Base-by-base conservation (phyloP, 2,329 filamentous ascomycete species). In the Furcasterigmium furcatum region DNA sequence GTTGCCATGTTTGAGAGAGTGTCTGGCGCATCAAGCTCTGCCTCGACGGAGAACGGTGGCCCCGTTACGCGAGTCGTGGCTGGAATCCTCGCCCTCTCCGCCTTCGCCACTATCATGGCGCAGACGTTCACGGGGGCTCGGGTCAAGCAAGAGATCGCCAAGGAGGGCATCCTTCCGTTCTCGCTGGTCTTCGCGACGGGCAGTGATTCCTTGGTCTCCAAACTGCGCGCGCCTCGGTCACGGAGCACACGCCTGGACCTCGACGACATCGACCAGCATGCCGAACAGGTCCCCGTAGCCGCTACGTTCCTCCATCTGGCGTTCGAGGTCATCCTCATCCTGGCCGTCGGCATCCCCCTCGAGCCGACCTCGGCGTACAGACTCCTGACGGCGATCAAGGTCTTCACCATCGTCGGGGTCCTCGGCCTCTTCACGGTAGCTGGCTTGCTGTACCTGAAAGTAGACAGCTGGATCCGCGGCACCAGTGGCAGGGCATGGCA, bases 91-190 rank as follows among this genome's bases (percentile, higher is more conserved):
- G 72, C 73, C 3, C 51, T 77, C 25, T 74, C 69, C 24, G 69
- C 66, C 25, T 67, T 76, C 34, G 73, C 73, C 0, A 76, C 77
- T 49, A 65, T 78, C 19, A 56, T 76, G 9, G 67, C 70, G 4
- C 71, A 72, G 51, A 77, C 73, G 1, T 78, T 69, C 53, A 71
- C 68, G 5, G 63, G 69, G 13, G 63, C 69, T 8, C 58, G 69
- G 53, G 67, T 76, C 14, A 74, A 76, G 50, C 73, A 76, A 56
- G 73, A 77, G 53, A 73, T 76, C 22, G 73, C 73, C 7, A 74
- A 76, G 51, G 70, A 74, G 56, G 72, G 72, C 2, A 66, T 76
- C 38, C 57, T 75, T 1, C 71, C 71, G 0, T 68, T 57, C 45
- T 66, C 68, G 1, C 57, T 59, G 16, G 64, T 70, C 51, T 66